phyloP scores from a whole-genome alignment of 208 protist genomes.

The Angomonas desouzai region DNA sequence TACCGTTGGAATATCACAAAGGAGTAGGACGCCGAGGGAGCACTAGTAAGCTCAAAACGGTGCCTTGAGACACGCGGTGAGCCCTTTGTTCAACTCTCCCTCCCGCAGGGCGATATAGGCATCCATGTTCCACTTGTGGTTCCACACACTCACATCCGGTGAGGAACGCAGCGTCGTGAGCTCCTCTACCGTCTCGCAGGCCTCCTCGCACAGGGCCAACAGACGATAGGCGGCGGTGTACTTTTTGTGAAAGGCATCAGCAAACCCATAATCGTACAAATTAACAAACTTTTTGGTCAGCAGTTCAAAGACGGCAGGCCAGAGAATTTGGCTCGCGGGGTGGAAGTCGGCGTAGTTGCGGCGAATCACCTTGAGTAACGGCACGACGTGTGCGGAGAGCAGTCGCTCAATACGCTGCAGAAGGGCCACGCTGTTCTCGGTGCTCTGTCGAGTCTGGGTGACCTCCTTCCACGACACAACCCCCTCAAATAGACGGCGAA shows the following conservation, averaged over 20 bases:
- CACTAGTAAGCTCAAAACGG: neutral
- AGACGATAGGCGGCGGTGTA: conserved; percentile 68
- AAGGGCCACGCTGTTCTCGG: conserved; percentile 48
- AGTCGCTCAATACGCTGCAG: conserved; percentile 38
- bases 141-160: conserved; percentile 70
- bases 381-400: conserved; percentile 31
- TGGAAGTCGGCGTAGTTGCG: conserved; percentile 36
- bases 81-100: conserved; percentile 44
- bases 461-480: conserved; percentile 80
- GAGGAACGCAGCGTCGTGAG: conserved; percentile 46
- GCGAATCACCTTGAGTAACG: conserved; percentile 51
- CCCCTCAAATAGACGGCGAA: conserved; percentile 53
- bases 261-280: conserved; percentile 69
- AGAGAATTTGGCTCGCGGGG: conserved; percentile 60
- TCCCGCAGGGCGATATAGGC: conserved; percentile 69
- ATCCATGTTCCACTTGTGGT: conserved; percentile 88
- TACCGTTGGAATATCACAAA: conserved; percentile 25
- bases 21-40: conserved; percentile 9
- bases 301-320: conserved; percentile 72
- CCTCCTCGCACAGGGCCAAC: conserved; percentile 40
- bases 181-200: conserved; percentile 59
- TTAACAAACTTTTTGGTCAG: conserved; percentile 74
- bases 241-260: conserved; percentile 69
- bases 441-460: conserved; percentile 65
- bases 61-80: conserved; percentile 8